These are phyloP conservation scores for Erodium moschatum DNA, from an alignment of 441 rosid genomes.

Conservation along the genomic window DNA sequence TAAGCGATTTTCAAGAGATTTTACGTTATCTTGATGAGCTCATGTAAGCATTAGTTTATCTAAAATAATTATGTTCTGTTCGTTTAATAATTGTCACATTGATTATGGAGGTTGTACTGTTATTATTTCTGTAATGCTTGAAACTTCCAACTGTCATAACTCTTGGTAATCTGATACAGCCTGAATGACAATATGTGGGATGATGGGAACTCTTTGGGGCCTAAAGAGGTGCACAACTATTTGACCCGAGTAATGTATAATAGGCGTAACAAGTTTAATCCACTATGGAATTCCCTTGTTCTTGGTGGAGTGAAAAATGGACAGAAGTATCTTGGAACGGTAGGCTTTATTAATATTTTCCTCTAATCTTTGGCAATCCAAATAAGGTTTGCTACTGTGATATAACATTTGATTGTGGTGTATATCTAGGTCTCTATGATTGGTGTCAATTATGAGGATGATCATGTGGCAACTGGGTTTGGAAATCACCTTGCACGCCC, in stretches of 20 bases:
- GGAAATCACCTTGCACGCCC: conserved; percentile 96
- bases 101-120: not conserved
- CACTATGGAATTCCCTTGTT: conserved; percentile 93
- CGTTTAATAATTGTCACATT: not conserved
- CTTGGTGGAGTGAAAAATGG: conserved; percentile 96
- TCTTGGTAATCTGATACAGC: conserved; percentile 36
- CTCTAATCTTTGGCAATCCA: not conserved
- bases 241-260: conserved; percentile 90
- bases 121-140: not conserved
- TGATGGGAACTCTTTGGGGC: conserved; percentile 97
- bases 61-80: not conserved
- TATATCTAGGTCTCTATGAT: conserved; percentile 67
- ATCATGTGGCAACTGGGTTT: conserved; percentile 92
- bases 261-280: conserved; percentile 91
- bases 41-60: conserved; percentile 38
- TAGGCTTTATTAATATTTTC: conserved; percentile 23
- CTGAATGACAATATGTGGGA: conserved; percentile 98
- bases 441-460: conserved; percentile 83
- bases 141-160: not conserved
- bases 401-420: conserved; percentile 12
- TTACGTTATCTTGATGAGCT: conserved; percentile 80
- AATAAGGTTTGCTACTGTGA: not conserved
- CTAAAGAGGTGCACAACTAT: conserved; percentile 94
- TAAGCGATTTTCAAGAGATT: conserved; percentile 94
- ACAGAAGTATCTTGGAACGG: conserved; percentile 87